Evolutionary conservation across 345 rosid genomes (phyloP), one percentile per base, ranked within the genome.

Genomic region (Zanthoxylum bungeanum): DNA sequence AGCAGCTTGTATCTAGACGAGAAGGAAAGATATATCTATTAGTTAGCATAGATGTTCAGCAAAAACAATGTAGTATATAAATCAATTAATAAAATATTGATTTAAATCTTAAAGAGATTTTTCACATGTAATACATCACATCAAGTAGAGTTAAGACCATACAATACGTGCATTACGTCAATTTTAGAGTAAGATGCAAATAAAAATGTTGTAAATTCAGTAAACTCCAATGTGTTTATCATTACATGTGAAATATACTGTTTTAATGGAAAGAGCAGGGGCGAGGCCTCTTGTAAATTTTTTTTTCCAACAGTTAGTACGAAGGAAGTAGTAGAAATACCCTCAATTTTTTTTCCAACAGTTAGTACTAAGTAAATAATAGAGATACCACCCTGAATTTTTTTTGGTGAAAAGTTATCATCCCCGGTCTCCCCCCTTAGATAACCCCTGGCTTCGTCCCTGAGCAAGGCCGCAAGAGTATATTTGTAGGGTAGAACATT

Each of bases 1-100:
- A 33, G 99, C 99, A 83, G 99, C 99, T 92, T 95, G 99, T 80
- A 95, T 95, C 99, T 93, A 52, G 49, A 73, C 3, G 47, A 31
- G 49, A 67, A 44, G 56, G 65, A 72, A 12, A 40, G 24, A 40
- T 12, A 56, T 56, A 7, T 36, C 19, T 1, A 55, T 30, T 11
- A 37, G 17, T 56, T 27, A 68, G 62, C 39, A 69, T n/a, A 40
- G 25, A 10, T 17, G 37, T 11, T 7, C 39, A 40, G 22, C 11
- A 16, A 68, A 16, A 68, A 40, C 56, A 36, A n/a, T 69, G 55
- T 16, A 14, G 62, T 17, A 25, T 33, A 40, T 0, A 40, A 30
- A n/a, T 27, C 28, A 56, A 42, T n/a, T 1, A 69, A 16, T 42
- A 28, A 25, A 16, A 47, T n/a, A 1, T 17, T 40, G 9, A 40